These are phyloP conservation scores for Paraphaeosphaeria sporulosa DNA, from an alignment of 2,329 filamentous ascomycete genomes.

Conservation along the genomic window DNA sequence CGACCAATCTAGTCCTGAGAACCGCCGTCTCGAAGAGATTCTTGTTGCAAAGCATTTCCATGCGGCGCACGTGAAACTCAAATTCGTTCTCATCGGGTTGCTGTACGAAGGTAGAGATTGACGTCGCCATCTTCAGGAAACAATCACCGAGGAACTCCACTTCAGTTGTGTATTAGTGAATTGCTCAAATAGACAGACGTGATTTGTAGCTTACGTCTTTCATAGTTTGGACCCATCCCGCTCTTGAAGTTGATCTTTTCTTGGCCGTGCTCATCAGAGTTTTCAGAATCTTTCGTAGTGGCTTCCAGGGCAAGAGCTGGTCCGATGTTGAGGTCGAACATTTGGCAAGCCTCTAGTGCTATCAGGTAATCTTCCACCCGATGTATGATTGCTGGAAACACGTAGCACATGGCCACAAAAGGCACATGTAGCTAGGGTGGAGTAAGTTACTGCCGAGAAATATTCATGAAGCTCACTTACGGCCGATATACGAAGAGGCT, in stretches of 20 bases:
- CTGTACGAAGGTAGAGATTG: constrained; percentile 81
- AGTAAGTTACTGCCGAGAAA: constrained; percentile 23
- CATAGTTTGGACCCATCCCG: constrained; percentile 91
- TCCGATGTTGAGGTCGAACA: constrained; percentile 69
- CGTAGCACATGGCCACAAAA: constrained; percentile 75
- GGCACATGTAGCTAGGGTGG: constrained; percentile 68
- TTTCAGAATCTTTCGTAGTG: constrained; percentile 90
- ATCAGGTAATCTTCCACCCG: constrained; percentile 84
- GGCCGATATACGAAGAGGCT: constrained; percentile 78
- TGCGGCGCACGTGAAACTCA: constrained; percentile 87
- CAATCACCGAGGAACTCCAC: constrained; percentile 88
- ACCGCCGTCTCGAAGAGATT: constrained; percentile 81
- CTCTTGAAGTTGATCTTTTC: constrained; percentile 76
- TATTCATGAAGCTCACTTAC: constrained; percentile 59
- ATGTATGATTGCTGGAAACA: constrained; percentile 84
- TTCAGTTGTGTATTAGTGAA: not conserved
- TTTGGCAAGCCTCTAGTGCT: constrained; percentile 74
- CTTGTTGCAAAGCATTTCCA: constrained; percentile 89
- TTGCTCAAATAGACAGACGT: not conserved
- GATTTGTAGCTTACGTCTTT: constrained; percentile 1
- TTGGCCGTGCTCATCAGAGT: constrained; percentile 74
- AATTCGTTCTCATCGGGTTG: constrained; percentile 83
- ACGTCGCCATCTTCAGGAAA: constrained; percentile 95
- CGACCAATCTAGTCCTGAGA: constrained; percentile 66
- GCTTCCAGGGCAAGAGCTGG: constrained; percentile 82